Conservation (phyloP, 805 yeast species). For the Myxozyma mucilagina region DNA sequence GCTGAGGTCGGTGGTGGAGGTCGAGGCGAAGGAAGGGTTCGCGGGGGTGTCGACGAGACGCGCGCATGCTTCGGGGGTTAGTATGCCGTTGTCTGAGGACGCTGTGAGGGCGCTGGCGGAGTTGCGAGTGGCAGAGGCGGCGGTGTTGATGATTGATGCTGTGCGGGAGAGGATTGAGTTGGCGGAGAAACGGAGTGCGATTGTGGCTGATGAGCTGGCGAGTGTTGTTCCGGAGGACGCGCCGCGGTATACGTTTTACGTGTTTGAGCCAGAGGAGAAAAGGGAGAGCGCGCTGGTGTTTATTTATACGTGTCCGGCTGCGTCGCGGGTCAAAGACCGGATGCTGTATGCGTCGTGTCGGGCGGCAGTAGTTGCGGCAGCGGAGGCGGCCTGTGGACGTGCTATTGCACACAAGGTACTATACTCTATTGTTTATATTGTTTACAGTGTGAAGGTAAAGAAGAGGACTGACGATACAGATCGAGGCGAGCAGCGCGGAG, state of each 20-base stretch:
- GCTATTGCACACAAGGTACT: slow-evolving; percentile 31
- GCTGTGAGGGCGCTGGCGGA: slow-evolving; percentile 39
- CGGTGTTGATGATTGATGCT: slow-evolving; percentile 55
- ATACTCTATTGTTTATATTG: slow-evolving; percentile 1
- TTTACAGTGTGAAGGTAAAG: background rate
- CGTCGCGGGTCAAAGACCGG: slow-evolving; percentile 83
- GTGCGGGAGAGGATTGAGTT: slow-evolving; percentile 51
- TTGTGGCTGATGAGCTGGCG: slow-evolving; percentile 39
- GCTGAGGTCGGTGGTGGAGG: slow-evolving; percentile 31
- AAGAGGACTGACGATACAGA: slow-evolving; percentile 16
- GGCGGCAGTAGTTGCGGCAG: slow-evolving; percentile 36
- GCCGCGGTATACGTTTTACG: slow-evolving; percentile 62
- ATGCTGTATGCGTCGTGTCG: slow-evolving; percentile 89
- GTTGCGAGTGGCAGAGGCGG: slow-evolving; percentile 41
- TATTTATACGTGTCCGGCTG: slow-evolving; percentile 86
- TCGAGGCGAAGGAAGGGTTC: slow-evolving; percentile 27
- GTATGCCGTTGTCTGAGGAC: slow-evolving; percentile 37
- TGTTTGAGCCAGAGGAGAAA: slow-evolving; percentile 35
- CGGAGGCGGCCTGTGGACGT: slow-evolving; percentile 31
- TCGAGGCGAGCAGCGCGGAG: slow-evolving; percentile 37
- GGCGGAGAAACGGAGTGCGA: slow-evolving; percentile 35
- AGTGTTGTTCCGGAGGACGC: slow-evolving; percentile 43
- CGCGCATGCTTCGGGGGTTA: slow-evolving; percentile 31
- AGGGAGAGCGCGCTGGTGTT: slow-evolving; percentile 49
- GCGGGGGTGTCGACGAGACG: slow-evolving; percentile 25